A percentile compares a stretch with the other conserved stretches of the same genome.
Evolutionary conservation across 202 grass and related monocot species (phyloP).

Genomic region (Dendrocalamus latiflorus): DNA sequence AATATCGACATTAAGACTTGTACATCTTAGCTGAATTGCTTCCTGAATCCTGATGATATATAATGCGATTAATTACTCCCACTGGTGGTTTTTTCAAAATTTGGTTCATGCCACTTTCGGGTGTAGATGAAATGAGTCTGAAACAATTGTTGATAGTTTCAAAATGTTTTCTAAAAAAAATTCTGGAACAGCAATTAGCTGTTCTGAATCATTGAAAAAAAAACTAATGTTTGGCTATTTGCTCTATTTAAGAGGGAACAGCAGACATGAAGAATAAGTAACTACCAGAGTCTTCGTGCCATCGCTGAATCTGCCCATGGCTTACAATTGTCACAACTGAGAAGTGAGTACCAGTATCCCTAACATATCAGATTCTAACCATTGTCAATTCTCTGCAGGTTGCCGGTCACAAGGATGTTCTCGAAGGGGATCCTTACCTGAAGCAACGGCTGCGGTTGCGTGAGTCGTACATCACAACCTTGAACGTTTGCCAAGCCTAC

Average conservation of each 20-base stretch:
- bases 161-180: background rate
- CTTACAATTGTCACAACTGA: too few species aligned
- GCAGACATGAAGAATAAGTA: background rate
- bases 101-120: background rate
- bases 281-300: background rate
- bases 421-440: too few species aligned
- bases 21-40: background rate
- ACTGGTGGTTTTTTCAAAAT: background rate
- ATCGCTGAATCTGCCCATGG: background rate
- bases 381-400: conserved; percentile 38
- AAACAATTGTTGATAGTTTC: background rate
- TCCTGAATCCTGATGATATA: background rate
- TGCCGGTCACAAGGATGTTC: conserved; percentile 82
- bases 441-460: too few species aligned
- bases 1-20: background rate
- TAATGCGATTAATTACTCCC: background rate
- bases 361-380: conserved; percentile 1
- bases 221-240: background rate
- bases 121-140: background rate
- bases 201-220: background rate
- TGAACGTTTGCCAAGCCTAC: too few species aligned
- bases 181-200: background rate
- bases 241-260: background rate
- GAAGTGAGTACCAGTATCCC: background rate
- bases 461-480: too few species aligned